Base-by-base conservation (phyloP, 441 rosid genomes). In the Populus tomentosa region DNA sequence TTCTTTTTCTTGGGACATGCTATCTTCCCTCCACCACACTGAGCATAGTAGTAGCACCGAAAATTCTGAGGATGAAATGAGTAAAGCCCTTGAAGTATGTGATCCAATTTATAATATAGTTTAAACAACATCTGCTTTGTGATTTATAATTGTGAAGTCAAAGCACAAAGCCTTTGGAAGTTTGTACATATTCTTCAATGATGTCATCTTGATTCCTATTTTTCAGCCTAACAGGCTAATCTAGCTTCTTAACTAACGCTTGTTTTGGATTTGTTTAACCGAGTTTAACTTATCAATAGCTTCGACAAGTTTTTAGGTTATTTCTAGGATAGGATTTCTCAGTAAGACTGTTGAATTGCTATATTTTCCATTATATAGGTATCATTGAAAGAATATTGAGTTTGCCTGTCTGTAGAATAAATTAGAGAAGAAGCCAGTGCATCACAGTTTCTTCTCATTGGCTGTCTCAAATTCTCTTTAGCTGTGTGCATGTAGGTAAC, bases 11-110 rank as follows among this genome's bases (percentile, higher is more conserved):
- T 97, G 99, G 99, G 90, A 85, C 77, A 85, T 88, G 94, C 88
- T 97, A 21, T 89, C 98, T 80, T 97, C 98, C 2, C 99, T 97
- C 85, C 97, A 94, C 83, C 98, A 93, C 87, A 90, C 95, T 30
- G 99, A 93, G 80, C 99, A 94, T 75, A 85, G 94, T 78, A 90
- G 93, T 71, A 93, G 94, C 87, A 83, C 91, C 6, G 98, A 92
- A 28, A 88, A 86, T 65, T 94, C 97, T 3, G 98, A 97, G 87
- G 99, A 97, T 76, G 99, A 97, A 78, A 84, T 88, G 84, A 86
- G 83, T 82, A 94, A 91, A 86, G 92, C 98, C 32, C 92, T 97
- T 33, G 99, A 94, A 97, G 99, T 91, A 79, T 81, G 77, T 75
- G 38, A 67, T 73, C 69, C 59, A 24, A 56, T 75, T 33, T 40